Percentiles rank a stretch among this genome's conserved stretches.
Conservation (phyloP, 1,139 yeast genomes). For the Pichia cactophila region DNA sequence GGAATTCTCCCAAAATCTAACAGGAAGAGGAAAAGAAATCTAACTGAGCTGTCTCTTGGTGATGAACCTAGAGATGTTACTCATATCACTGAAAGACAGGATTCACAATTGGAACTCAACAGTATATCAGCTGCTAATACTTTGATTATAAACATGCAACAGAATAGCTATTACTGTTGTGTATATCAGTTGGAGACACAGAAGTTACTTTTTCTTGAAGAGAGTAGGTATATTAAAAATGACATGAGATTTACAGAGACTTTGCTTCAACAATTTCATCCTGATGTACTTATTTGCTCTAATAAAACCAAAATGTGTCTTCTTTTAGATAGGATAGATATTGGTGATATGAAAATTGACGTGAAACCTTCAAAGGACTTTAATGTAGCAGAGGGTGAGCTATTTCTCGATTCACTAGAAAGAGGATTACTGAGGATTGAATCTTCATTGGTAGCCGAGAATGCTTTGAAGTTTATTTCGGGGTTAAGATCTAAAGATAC, state of each 20-base stretch:
- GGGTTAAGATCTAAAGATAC: background rate
- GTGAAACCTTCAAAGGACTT: slow-evolving; percentile 14
- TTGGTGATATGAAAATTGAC: slow-evolving; percentile 6
- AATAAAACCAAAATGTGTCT: background rate
- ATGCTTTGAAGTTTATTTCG: background rate
- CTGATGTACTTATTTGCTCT: background rate
- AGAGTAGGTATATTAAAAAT: background rate
- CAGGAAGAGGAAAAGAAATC: background rate
- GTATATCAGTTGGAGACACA: background rate
- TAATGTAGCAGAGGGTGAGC: slow-evolving; percentile 8
- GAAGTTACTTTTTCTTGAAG: background rate
- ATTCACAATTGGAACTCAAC: background rate
- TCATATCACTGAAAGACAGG: background rate
- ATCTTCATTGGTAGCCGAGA: background rate
- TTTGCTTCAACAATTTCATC: background rate
- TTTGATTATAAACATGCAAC: background rate
- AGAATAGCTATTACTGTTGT: background rate
- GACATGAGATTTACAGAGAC: background rate
- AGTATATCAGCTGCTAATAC: background rate
- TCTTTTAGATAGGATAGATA: background rate
- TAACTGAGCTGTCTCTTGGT: background rate
- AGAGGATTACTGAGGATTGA: slow-evolving; percentile 1
- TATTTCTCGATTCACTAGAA: slow-evolving; percentile 6
- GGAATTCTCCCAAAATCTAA: too few species aligned
- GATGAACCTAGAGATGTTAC: background rate